A percentile compares a stretch with the other conserved stretches of the same genome.
Evolutionary conservation across 768 basidiomycete species (phyloP).

Genomic region (Lentinula sp.): DNA sequence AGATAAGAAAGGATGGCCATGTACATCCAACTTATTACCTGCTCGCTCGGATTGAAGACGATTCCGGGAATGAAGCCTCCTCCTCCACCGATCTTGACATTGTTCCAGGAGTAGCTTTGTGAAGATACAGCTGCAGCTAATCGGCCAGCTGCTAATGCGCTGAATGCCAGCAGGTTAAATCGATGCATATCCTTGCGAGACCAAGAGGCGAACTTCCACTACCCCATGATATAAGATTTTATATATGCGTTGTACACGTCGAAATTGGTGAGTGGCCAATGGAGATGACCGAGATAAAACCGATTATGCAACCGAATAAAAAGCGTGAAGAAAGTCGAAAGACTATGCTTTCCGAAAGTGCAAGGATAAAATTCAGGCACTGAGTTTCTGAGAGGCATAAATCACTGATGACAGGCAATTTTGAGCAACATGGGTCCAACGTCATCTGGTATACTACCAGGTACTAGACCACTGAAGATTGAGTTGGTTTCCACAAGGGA

Average conservation of each 20-base stretch:
- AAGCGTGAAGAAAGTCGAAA: not conserved
- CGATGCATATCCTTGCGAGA: not conserved
- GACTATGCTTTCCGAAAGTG: not conserved
- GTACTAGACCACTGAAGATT: not conserved
- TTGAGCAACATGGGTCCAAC: not conserved
- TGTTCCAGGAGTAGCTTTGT: conserved; percentile 55
- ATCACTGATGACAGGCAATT: not conserved
- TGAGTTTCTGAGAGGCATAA: not conserved
- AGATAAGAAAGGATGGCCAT: not conserved
- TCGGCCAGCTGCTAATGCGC: conserved; percentile 18
- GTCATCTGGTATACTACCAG: not conserved
- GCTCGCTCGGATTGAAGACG: conserved; percentile 54
- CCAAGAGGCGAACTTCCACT: not conserved
- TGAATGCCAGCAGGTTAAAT: conserved; percentile 20
- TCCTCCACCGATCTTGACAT: conserved; percentile 43
- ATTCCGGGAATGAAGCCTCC: conserved; percentile 50
- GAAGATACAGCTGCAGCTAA: conserved; percentile 34
- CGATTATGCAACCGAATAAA: not conserved
- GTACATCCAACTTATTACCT: conserved; percentile 16
- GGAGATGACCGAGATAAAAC: not conserved
- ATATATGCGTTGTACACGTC: not conserved
- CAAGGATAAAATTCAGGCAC: not conserved
- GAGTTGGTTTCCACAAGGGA: not conserved
- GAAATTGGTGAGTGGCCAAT: not conserved
- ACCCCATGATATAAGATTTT: not conserved